Base-by-base conservation (phyloP, 108 stramenopile species). In the Skeletonema grethae region DNA sequence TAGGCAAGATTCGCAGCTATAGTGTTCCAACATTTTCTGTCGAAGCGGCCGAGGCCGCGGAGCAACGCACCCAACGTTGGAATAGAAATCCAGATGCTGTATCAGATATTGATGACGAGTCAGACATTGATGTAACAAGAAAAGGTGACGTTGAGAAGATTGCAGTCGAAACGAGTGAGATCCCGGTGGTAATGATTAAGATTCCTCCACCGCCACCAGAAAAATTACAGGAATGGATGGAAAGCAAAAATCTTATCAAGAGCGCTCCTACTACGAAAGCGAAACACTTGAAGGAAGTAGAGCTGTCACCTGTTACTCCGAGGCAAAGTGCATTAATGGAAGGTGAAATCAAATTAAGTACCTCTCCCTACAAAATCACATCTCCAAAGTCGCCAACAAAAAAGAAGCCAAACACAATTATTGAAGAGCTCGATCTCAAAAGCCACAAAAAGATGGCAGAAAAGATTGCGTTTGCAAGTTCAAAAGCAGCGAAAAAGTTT, bases 381-480 rank as follows among this genome's bases (percentile, higher is more conserved):
- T 43, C 50, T 18, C 68, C 67, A 20, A 80, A 69, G 32, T 80
- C 79, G 15, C 79, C 79, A 4, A 43, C 28, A 30, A 73, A 70
- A 32, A 80, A 70, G 68, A 69, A 72, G 28, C 71, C 67, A 39
- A 61, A 73, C 31, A 65, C 79, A 8, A 48, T 80, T 7, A 50
- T 61, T 29, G 79, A 80, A 36, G 79, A 80, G 46, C 62, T 79
- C 24, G 71, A 79, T 35, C 72, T 80, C 12, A 35, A 57, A n/a
- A 68, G 72, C 57, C 72, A 84, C 34, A 67, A 58, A 15, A 76
- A 75, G 61, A 79, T 88, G 75, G 90, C 87, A 0, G 88, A 92
- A 63, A 89, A 84, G 65, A 72, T 92, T 31, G 88, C 85, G 4
- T 75, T 84, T 25, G 91, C 91, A 16, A 88, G 85, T 59, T 84